Percentiles rank a stretch among this genome's conserved stretches.
Evolutionary conservation across 2,329 filamentous ascomycete species (phyloP).

Genomic region (Albifimbria verrucaria): DNA sequence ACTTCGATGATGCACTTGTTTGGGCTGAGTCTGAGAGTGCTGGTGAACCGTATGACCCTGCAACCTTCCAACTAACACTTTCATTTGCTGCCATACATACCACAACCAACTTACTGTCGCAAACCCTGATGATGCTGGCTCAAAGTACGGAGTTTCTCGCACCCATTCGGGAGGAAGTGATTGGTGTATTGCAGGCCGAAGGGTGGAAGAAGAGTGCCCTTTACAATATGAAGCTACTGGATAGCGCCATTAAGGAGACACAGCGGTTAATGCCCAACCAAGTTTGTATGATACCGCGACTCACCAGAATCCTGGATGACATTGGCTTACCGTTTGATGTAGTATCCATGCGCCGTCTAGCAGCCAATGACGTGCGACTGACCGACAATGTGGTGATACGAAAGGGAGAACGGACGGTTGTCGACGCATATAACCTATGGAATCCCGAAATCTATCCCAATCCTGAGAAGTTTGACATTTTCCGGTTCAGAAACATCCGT

Average conservation of each 20-base stretch:
- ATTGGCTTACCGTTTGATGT: background rate
- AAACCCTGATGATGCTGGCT: conserved; percentile 29
- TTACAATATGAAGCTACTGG: conserved; percentile 7
- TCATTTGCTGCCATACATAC: conserved; percentile 53
- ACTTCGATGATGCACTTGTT: conserved; percentile 46
- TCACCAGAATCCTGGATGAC: background rate
- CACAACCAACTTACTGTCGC: conserved; percentile 30
- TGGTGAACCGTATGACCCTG: conserved; percentile 7
- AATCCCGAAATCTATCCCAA: conserved; percentile 18
- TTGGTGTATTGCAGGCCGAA: conserved; percentile 5
- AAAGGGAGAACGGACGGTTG: conserved; percentile 15
- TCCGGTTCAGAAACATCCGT: conserved; percentile 24
- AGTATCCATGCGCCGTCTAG: conserved; percentile 4
- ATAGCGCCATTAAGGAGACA: conserved; percentile 10
- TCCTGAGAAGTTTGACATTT: conserved; percentile 21
- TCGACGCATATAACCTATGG: conserved; percentile 15
- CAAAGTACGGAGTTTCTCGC: conserved; percentile 32
- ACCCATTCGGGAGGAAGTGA: conserved; percentile 38
- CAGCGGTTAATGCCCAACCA: conserved; percentile 5
- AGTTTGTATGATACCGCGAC: too few species aligned
- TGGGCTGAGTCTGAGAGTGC: conserved; percentile 49
- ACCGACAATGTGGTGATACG: conserved; percentile 17
- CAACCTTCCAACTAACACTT: conserved; percentile 14
- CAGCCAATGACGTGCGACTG: conserved; percentile 3
- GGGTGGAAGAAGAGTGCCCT: conserved; percentile 40